These are phyloP conservation scores for Letharia columbiana DNA, from an alignment of 495 filamentous ascomycete species.

Conservation along the genomic window DNA sequence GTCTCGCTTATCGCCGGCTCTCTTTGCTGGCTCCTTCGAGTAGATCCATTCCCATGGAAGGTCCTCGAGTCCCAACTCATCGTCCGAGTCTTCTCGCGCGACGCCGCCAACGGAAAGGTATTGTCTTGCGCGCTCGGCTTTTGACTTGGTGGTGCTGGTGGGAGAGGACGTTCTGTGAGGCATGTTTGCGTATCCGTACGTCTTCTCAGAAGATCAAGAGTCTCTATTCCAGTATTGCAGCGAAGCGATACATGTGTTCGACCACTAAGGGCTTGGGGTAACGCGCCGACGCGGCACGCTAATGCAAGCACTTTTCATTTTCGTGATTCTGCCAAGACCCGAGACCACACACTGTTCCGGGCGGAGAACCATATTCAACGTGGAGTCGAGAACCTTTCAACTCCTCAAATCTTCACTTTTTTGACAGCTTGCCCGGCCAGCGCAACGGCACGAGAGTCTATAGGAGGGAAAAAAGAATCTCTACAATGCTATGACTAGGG, in stretches of 20 bases:
- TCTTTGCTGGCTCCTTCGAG: conserved; percentile 31
- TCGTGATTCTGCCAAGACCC: conserved; percentile 4
- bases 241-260: neutral
- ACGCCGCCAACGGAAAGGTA: conserved; percentile 58
- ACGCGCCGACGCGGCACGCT: conserved; percentile 24
- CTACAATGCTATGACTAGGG: conserved; percentile 8
- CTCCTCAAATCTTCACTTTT: neutral
- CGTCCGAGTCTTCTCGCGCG: conserved; percentile 80
- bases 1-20: conserved; percentile 18
- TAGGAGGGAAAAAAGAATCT: neutral
- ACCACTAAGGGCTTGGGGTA: neutral
- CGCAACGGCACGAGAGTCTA: neutral
- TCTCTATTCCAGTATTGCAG: neutral
- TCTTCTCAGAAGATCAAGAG: neutral
- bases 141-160: conserved; percentile 11
- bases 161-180: conserved; percentile 23
- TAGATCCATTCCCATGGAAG: conserved; percentile 93
- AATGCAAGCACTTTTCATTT: conserved; percentile 25
- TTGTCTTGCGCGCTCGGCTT: conserved; percentile 45
- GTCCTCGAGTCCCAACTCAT: conserved; percentile 79
- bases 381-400: neutral
- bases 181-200: conserved; percentile 19
- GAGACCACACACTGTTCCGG: too few species aligned
- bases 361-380: too few species aligned
- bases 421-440: neutral